Percentiles rank a stretch among this genome's conserved stretches.
Evolutionary conservation across 1,139 yeast genomes (phyloP).

Genomic region (Debaryomycetaceae sp.): DNA sequence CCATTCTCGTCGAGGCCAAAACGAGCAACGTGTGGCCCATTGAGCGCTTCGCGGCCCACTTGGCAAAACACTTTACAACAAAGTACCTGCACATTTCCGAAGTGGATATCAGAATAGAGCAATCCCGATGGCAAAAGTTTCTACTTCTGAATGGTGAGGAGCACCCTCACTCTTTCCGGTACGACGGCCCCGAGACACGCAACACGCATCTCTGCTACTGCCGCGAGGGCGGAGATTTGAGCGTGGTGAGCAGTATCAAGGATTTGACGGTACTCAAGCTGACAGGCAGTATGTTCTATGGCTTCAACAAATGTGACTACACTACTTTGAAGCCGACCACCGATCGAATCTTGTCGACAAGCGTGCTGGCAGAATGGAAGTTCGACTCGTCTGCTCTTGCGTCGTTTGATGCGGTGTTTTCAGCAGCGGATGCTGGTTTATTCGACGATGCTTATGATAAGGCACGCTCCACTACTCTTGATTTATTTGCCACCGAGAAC

Average conservation of each 20-base stretch:
- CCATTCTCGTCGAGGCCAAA: conserved; percentile 73
- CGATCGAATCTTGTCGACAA: conserved; percentile 83
- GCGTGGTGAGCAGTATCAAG: conserved; percentile 59
- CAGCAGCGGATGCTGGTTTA: conserved; percentile 46
- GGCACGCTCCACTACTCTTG: conserved; percentile 63
- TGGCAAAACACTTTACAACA: conserved; percentile 68
- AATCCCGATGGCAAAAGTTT: conserved; percentile 71
- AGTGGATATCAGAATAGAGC: conserved; percentile 54
- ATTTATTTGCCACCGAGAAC: conserved; percentile 71
- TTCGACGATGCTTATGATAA: conserved; percentile 51
- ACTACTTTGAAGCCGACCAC: conserved; percentile 74
- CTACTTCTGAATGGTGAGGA: conserved; percentile 53
- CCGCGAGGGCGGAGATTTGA: conserved; percentile 36
- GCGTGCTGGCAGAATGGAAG: conserved; percentile 67
- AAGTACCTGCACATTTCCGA: conserved; percentile 72
- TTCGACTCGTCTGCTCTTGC: conserved; percentile 43
- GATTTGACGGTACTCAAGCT: conserved; percentile 83
- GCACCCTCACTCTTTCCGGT: conserved; percentile 75
- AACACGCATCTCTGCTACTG: conserved; percentile 45
- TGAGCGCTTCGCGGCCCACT: conserved; percentile 78
- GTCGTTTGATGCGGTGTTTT: conserved; percentile 38
- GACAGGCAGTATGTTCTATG: conserved; percentile 91
- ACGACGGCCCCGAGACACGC: conserved; percentile 77
- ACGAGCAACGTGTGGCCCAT: conserved; percentile 78
- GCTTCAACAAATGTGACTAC: conserved; percentile 75